Evolutionary conservation across 1,284 basidiomycete genomes (phyloP).

Genomic region (Microbotryomycetes sp.): DNA sequence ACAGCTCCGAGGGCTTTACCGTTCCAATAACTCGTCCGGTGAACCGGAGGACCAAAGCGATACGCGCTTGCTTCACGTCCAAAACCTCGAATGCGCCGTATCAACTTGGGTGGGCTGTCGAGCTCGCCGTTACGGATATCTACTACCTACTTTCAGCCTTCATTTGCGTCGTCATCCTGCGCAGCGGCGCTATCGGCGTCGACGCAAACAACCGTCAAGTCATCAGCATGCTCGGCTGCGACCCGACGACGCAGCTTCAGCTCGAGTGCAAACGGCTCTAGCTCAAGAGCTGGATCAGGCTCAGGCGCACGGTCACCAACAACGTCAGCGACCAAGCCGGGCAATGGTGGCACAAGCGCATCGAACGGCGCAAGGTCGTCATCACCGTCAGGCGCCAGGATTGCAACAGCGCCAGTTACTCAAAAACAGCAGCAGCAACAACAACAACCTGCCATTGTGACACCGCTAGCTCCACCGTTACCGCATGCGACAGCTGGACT

Average conservation of each 20-base stretch:
- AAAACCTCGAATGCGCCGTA: not conserved
- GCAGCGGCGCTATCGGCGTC: not conserved
- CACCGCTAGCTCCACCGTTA: not conserved
- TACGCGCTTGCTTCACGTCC: no score
- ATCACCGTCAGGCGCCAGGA: not conserved
- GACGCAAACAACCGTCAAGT: not conserved
- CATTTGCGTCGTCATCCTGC: no score
- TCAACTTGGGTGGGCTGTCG: not conserved
- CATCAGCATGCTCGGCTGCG: not conserved
- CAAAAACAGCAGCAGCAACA: no score
- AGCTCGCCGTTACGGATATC: not conserved
- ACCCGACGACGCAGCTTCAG: not conserved
- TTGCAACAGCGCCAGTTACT: not conserved
- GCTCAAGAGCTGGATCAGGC: not conserved
- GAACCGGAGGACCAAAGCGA: no score
- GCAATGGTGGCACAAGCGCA: not conserved
- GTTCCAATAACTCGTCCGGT: no score
- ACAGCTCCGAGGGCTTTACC: no score
- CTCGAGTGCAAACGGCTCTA: not conserved
- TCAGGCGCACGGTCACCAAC: not conserved
- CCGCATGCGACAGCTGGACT: constrained; percentile 24
- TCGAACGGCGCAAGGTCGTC: not conserved
- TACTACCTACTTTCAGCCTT: not conserved
- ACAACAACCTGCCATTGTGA: not conserved
- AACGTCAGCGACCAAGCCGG: not conserved